Conservation (phyloP, 495 filamentous ascomycete genomes). For the Talaromyces ruber region DNA sequence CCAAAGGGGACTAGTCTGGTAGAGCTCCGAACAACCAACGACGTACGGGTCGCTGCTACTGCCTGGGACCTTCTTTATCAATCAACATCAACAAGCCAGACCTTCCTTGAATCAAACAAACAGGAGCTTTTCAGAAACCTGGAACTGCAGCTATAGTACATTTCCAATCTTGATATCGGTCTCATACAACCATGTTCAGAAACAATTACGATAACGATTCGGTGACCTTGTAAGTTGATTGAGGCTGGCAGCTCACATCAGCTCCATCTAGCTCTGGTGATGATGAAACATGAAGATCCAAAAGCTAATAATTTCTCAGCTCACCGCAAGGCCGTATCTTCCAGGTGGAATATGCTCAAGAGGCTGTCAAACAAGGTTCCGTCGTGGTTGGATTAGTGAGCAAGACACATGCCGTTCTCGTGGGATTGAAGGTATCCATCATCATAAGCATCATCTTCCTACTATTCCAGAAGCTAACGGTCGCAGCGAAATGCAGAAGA, state of each 20-base stretch:
- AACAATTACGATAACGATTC: conserved; percentile 99
- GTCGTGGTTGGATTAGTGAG: conserved; percentile 94
- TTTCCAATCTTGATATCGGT: too few relatives aligned
- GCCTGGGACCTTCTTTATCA: background rate
- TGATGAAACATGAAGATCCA: background rate
- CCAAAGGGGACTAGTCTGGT: background rate
- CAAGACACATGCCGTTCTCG: conserved; percentile 95
- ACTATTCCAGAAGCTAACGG: background rate
- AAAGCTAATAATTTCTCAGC: conserved; percentile 38
- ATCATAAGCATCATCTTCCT: background rate
- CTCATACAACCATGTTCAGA: conserved; percentile 69
- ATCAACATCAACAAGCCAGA: background rate
- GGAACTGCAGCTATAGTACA: background rate
- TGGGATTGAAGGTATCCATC: conserved; percentile 79
- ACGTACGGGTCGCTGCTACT: background rate
- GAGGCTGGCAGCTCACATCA: conserved; percentile 7
- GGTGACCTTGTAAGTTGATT: conserved; percentile 80
- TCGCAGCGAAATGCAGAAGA: conserved; percentile 95
- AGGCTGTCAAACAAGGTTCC: conserved; percentile 98
- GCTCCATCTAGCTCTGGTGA: conserved; percentile 8
- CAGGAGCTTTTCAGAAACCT: background rate
- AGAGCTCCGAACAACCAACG: background rate
- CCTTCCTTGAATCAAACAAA: background rate
- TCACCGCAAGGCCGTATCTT: conserved; percentile 99
- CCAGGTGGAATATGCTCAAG: conserved; percentile 97